phyloP scores from a whole-genome alignment of 345 rosid genomes.

The Litchi chinensis region DNA sequence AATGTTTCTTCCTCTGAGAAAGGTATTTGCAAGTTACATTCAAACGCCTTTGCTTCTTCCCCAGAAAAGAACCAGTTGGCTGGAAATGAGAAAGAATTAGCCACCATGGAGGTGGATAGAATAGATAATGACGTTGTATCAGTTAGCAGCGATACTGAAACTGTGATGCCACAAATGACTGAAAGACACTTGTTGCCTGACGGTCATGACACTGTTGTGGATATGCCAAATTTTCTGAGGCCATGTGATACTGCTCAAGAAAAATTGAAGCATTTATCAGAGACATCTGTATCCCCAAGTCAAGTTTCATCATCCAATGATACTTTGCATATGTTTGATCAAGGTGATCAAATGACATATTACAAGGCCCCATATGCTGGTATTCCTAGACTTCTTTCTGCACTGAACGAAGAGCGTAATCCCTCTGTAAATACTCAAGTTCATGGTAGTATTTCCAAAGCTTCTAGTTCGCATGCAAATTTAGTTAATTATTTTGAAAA shows the following conservation, averaged over 20 bases:
- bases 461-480: slow-evolving; percentile 24
- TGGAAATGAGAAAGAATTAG: slow-evolving; percentile 24
- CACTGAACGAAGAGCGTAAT: slow-evolving; percentile 21
- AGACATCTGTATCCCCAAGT: slow-evolving; percentile 20
- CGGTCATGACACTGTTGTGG: slow-evolving; percentile 9
- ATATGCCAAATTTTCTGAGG: slow-evolving; percentile 21
- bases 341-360: slow-evolving; percentile 23
- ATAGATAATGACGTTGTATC: slow-evolving; percentile 26
- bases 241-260: slow-evolving; percentile 27
- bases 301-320: slow-evolving; percentile 24
- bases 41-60: slow-evolving; percentile 29
- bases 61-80: slow-evolving; percentile 25
- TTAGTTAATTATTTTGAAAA: slow-evolving; percentile 31
- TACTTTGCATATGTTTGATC: slow-evolving; percentile 22
- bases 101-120: slow-evolving; percentile 16
- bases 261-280: slow-evolving; percentile 28
- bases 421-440: slow-evolving; percentile 27
- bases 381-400: slow-evolving; percentile 27
- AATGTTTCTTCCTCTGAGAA: slow-evolving; percentile 14
- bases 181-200: slow-evolving; percentile 29
- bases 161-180: slow-evolving; percentile 21
- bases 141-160: slow-evolving; percentile 26
- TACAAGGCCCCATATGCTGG: slow-evolving; percentile 16
- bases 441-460: slow-evolving; percentile 19
- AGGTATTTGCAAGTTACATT: slow-evolving; percentile 27